Evolutionary conservation across 805 yeast species (phyloP).

Genomic region (Suhomyces emberorum): DNA sequence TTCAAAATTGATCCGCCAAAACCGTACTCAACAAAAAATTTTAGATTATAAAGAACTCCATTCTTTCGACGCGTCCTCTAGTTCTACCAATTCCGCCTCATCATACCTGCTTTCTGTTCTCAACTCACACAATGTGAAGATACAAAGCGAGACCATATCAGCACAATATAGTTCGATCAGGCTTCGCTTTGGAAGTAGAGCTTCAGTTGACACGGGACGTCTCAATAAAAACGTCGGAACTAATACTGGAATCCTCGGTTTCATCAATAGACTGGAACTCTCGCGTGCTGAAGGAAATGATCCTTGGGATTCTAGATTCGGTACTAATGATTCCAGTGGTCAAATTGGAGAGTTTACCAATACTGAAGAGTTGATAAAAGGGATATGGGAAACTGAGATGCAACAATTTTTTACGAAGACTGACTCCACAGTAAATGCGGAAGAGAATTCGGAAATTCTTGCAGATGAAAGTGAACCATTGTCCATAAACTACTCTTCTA

Average conservation of each 20-base stretch:
- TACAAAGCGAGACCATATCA: conserved; percentile 35
- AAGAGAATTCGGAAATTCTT: too few species aligned
- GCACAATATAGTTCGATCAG: conserved; percentile 38
- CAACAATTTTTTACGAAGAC: too few species aligned
- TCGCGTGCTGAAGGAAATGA: too few species aligned
- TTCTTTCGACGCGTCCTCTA: conserved; percentile 6
- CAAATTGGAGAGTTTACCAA: too few species aligned
- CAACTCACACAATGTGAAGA: conserved; percentile 20
- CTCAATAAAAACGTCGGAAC: conserved; percentile 11
- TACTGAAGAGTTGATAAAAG: too few species aligned
- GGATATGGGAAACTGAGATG: too few species aligned
- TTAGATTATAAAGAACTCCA: conserved; percentile 32
- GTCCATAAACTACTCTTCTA: too few species aligned
- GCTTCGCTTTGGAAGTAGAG: conserved; percentile 26
- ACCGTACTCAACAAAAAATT: conserved; percentile 32
- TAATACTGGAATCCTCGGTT: conserved; percentile 28
- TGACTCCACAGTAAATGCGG: too few species aligned
- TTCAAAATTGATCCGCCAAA: not conserved
- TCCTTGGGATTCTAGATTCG: too few species aligned
- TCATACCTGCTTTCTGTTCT: conserved; percentile 3
- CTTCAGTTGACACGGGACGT: conserved; percentile 1
- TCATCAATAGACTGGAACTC: conserved; percentile 15
- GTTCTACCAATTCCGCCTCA: conserved; percentile 3
- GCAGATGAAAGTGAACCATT: too few species aligned
- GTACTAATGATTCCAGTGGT: too few species aligned